Conservation (phyloP, 768 basidiomycete species). For the Hortiboletus campestris region DNA sequence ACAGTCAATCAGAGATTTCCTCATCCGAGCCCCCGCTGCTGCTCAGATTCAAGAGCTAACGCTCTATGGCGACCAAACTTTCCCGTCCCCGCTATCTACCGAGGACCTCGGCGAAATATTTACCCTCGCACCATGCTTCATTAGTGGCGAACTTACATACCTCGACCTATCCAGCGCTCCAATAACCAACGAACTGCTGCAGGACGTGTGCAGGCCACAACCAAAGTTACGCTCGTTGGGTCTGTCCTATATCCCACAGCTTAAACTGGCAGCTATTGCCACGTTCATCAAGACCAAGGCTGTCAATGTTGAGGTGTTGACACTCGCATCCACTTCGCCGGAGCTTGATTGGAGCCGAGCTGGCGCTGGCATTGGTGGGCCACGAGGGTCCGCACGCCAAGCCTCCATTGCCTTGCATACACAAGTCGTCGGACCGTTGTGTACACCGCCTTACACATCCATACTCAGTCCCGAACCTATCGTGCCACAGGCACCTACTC, state of each 20-base stretch:
- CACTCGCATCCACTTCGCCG: constrained; percentile 72
- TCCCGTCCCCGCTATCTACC: constrained; percentile 64
- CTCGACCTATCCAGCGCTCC: constrained; percentile 88
- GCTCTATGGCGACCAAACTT: constrained; percentile 87
- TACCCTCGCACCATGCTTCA: constrained; percentile 75
- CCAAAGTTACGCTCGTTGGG: constrained; percentile 83
- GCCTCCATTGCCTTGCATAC: constrained; percentile 76
- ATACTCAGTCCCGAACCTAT: constrained; percentile 38
- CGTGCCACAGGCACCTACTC: constrained; percentile 50
- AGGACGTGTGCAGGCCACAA: constrained; percentile 55
- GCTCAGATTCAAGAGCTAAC: constrained; percentile 70
- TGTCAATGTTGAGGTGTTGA: constrained; percentile 79
- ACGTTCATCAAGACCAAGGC: constrained; percentile 70
- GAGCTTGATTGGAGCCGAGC: constrained; percentile 61
- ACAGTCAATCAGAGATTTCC: constrained; percentile 69
- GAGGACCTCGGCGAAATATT: constrained; percentile 70
- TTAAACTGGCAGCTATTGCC: constrained; percentile 63
- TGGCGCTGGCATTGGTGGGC: constrained; percentile 26
- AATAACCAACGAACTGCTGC: constrained; percentile 55
- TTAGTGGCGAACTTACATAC: constrained; percentile 70
- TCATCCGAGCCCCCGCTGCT: constrained; percentile 66
- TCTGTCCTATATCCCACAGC: constrained; percentile 76
- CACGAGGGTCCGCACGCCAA: constrained; percentile 53
- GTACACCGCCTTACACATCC: constrained; percentile 74
- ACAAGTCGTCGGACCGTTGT: constrained; percentile 75